Base-by-base conservation (phyloP, 1,139 yeast species). In the Diutina sp. region DNA sequence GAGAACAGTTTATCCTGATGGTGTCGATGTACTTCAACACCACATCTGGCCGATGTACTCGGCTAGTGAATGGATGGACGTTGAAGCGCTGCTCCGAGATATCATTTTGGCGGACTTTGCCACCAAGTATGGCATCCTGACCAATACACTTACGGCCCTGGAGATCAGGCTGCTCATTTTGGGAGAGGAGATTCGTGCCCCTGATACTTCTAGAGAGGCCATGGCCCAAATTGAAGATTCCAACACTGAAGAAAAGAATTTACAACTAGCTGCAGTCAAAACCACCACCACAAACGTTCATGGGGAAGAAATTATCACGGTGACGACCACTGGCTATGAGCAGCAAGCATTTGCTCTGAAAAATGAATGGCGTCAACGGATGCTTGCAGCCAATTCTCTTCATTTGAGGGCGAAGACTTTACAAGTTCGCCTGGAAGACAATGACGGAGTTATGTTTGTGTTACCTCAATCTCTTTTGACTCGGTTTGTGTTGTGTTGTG, bases 231-330 rank as follows among this genome's bases (percentile, higher is more conserved):
- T 90, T 57, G 97, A 90, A 60, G 64, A 63, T 18, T 76, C 80
- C 29, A 60, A 64, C 54, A 73, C 75, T 56, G 63, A 60, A 44
- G 65, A 61, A 3, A 67, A 69, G 12, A 73, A 72, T 56, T 70
- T 72, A 41, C 82, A 80, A 61, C 71, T 85, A 44, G 84, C 95
- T 0, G 96, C 97, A 0, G 77, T 87, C 64, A 91, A 90, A 64
- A 84, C 96, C 0, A 85, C 85, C 57, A 88, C 96, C 0, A 84
- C 86, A 32, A 95, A 90, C 66, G 96, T 90, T 2, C 97, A 91
- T 65, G 99, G 99, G 46, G 99, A 93, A 66, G 95, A 91, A 64
- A 91, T 95, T 65, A 85, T 87, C 47, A 95, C 96, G 0, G 96
- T 93, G 25, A 90, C 98, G 0, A 90, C 99, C 0, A 84, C 95